Base-by-base conservation (phyloP, 768 basidiomycete species). In the Mycena venus region DNA sequence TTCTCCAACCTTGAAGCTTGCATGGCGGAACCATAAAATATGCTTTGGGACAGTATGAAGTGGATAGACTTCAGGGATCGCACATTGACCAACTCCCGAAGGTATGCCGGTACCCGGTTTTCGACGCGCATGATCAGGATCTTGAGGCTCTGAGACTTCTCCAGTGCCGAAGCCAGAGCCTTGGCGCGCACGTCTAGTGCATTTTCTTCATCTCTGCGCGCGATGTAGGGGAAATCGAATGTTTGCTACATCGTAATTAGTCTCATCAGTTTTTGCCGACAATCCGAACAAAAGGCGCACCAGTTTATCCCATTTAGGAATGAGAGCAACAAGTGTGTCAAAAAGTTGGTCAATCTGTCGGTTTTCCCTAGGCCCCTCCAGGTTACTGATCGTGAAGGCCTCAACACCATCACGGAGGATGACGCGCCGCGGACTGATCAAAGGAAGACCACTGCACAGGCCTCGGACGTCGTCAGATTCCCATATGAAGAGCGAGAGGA, bases 291-390 rank as follows among this genome's bases (percentile, higher is more conserved):
- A 47, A 47, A 2, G 29, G 42, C 62, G 44, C 44, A 63, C 62
- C 62, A 63, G 14, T 63, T 47, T 63, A 31, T 63, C 40, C 62
- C 62, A 63, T 36, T 32, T 63, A 6, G 62, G 62, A 42, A 63
- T 63, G 12, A 29, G 36, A 14, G 36, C 36, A 14, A 38, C 36
- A 38, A 38, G 36, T 38, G 36, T 38, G 8, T 38, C 36, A 8
- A 38, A 38, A 38, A 38, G 36, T 38, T 38, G 8, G 36, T 7
- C 14, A 38, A 38, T 38, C 36, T 38, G 7, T 38, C 14, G 36
- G 8, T 38, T 38, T 38, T 38, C n/a, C n/a, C n/a, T n/a, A n/a
- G n/a, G n/a, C n/a, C n/a, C n/a, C n/a, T n/a, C n/a, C n/a, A n/a
- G n/a, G n/a, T n/a, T n/a, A n/a, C n/a, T n/a, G n/a, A n/a, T n/a